Evolutionary conservation across 106 monocot species (phyloP).

Genomic region (Apostasia ramifera): DNA sequence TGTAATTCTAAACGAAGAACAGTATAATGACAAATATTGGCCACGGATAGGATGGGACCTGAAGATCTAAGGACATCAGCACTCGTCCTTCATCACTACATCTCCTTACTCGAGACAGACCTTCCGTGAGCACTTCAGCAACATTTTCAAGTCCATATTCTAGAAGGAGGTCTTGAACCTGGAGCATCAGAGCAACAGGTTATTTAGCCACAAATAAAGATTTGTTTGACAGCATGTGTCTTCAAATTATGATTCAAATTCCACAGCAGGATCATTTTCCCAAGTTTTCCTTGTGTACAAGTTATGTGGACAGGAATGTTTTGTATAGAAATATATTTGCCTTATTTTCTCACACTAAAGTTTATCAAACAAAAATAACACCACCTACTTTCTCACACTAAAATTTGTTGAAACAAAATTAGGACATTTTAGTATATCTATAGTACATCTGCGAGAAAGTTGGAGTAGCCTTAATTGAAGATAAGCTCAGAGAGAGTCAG

Average conservation of each 20-base stretch:
- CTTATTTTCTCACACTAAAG: too few relatives aligned
- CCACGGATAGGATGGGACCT: slow-evolving; percentile 32
- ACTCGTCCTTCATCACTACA: slow-evolving; percentile 97
- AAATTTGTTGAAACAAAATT: too few relatives aligned
- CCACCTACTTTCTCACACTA: too few relatives aligned
- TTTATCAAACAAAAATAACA: too few relatives aligned
- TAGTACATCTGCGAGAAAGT: too few relatives aligned
- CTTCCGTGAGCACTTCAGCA: slow-evolving; percentile 81
- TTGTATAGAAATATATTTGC: too few relatives aligned
- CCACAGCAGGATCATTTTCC: not conserved
- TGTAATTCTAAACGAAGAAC: not conserved
- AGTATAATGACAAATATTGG: not conserved
- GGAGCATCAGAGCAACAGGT: not conserved
- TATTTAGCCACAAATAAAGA: not conserved
- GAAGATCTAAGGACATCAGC: slow-evolving; percentile 94
- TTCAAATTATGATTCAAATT: not conserved
- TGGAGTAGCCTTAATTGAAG: too few relatives aligned
- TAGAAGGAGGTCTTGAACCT: slow-evolving; percentile 84
- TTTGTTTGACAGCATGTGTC: not conserved
- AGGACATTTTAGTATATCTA: too few relatives aligned
- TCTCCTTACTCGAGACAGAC: slow-evolving; percentile 85
- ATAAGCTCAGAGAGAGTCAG: too few relatives aligned
- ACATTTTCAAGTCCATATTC: slow-evolving; percentile 83
- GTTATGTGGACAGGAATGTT: too few relatives aligned
- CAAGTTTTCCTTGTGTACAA: not conserved